A percentile compares a stretch with the other conserved stretches of the same genome.
Evolutionary conservation across 352 stramenopile species (phyloP).

Genomic region (Pythium oligandrum): DNA sequence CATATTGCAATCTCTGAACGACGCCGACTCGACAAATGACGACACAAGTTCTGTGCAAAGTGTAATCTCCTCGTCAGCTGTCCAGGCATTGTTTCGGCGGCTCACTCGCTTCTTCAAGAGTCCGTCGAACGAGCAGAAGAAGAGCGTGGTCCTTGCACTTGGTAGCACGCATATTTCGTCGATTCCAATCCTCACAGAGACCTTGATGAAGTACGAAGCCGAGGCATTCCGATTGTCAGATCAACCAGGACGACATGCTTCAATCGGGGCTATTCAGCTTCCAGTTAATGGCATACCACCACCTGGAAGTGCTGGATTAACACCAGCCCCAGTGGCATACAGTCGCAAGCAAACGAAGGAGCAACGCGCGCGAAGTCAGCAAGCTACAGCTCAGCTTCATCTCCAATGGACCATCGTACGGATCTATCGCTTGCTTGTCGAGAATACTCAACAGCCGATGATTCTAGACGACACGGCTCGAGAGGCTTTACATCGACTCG

Average conservation of each 20-base stretch:
- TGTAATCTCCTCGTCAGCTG: slow-evolving; percentile 29
- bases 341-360: slow-evolving; percentile 16
- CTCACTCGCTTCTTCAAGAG: slow-evolving; percentile 57
- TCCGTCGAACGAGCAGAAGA: slow-evolving; percentile 43
- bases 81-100: slow-evolving; percentile 44
- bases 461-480: slow-evolving; percentile 13
- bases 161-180: slow-evolving; percentile 32
- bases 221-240: slow-evolving; percentile 36
- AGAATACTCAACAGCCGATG: slow-evolving; percentile 17
- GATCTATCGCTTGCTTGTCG: slow-evolving; percentile 49
- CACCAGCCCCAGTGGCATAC: no score
- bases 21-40: not conserved
- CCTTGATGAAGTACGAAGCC: slow-evolving; percentile 42
- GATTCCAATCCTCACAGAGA: slow-evolving; percentile 38
- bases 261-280: slow-evolving; percentile 8
- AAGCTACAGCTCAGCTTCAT: slow-evolving; percentile 24
- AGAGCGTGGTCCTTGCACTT: slow-evolving; percentile 46
- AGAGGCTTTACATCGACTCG: slow-evolving; percentile 15
- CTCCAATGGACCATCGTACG: slow-evolving; percentile 57
- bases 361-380: slow-evolving; percentile 10
- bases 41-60: slow-evolving; percentile 24
- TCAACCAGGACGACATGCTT: slow-evolving; percentile 12
- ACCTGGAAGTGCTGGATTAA: no score
- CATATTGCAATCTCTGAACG: slow-evolving; percentile 4
- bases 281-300: not conserved